Percentiles rank a stretch among this genome's conserved stretches.
Evolutionary conservation across 2,329 filamentous ascomycete genomes (phyloP).

Genomic region (Phyllosticta capitalensis): DNA sequence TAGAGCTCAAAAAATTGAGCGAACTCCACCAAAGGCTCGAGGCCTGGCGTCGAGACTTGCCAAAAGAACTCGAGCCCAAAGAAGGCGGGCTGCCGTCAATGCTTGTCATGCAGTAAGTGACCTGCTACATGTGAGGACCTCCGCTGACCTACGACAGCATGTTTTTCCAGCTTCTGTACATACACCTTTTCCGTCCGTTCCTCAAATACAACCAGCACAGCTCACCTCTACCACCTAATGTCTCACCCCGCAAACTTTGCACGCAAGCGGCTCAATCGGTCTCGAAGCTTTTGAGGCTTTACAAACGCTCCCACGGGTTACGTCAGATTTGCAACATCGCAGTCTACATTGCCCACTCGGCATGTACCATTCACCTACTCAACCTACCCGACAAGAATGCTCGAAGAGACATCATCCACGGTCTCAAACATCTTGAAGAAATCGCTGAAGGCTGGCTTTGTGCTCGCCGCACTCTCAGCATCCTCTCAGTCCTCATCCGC

Average conservation of each 20-base stretch:
- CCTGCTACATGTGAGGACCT: slow-evolving; percentile 14
- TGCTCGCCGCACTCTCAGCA: slow-evolving; percentile 72
- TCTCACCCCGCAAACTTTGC: slow-evolving; percentile 84
- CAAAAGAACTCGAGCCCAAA: slow-evolving; percentile 77
- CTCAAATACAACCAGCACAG: slow-evolving; percentile 75
- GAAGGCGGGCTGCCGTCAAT: slow-evolving; percentile 85
- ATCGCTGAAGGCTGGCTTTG: slow-evolving; percentile 94
- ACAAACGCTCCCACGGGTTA: slow-evolving; percentile 84
- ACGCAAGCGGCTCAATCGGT: slow-evolving; percentile 82
- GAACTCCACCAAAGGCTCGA: slow-evolving; percentile 86
- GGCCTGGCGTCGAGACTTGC: slow-evolving; percentile 76
- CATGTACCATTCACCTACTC: slow-evolving; percentile 87
- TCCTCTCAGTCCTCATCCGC: slow-evolving; percentile 73
- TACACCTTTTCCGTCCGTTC: slow-evolving; percentile 91
- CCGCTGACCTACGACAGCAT: slow-evolving; percentile 50
- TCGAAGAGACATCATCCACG: slow-evolving; percentile 79
- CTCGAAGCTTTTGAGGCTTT: slow-evolving; percentile 87
- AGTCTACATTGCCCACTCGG: slow-evolving; percentile 90
- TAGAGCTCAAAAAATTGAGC: slow-evolving; percentile 84
- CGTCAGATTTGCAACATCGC: slow-evolving; percentile 94
- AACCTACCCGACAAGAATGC: slow-evolving; percentile 91
- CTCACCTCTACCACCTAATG: slow-evolving; percentile 75
- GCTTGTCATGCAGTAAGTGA: slow-evolving; percentile 72
- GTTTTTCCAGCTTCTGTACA: slow-evolving; percentile 94
- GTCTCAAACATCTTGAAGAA: slow-evolving; percentile 84